These are phyloP conservation scores for Bacterosira constricta DNA, from an alignment of 108 stramenopile genomes.

Conservation along the genomic window DNA sequence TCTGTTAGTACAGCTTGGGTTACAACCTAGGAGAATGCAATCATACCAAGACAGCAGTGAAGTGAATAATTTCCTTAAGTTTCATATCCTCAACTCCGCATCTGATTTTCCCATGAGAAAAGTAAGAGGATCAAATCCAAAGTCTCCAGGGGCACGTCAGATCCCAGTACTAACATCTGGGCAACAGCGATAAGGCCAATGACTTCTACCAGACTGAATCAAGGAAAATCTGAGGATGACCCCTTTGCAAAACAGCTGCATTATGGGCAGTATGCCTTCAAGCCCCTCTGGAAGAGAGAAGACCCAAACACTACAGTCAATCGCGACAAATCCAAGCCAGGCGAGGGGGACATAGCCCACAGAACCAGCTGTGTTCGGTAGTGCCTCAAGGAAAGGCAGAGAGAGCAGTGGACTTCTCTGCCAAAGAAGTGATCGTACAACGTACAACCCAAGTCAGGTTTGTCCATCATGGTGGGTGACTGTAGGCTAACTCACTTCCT, in stretches of 20 bases:
- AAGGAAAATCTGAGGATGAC: slow-evolving; percentile 85
- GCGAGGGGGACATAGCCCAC: slow-evolving; percentile 92
- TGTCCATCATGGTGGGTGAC: too few species aligned
- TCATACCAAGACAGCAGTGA: slow-evolving; percentile 92
- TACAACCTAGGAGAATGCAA: slow-evolving; percentile 89
- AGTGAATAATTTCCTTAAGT: slow-evolving; percentile 87
- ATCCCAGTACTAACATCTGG: slow-evolving; percentile 92
- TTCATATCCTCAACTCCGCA: slow-evolving; percentile 79
- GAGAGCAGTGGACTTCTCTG: slow-evolving; percentile 70
- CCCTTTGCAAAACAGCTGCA: slow-evolving; percentile 79
- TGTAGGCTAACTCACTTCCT: too few species aligned
- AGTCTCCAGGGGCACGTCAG: slow-evolving; percentile 92
- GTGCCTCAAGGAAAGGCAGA: slow-evolving; percentile 93
- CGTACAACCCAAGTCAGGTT: too few species aligned
- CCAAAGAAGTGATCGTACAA: slow-evolving; percentile 31
- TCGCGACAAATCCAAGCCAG: slow-evolving; percentile 86
- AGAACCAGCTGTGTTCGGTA: slow-evolving; percentile 89
- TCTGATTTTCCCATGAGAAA: too few species aligned
- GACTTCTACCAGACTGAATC: slow-evolving; percentile 76
- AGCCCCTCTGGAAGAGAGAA: slow-evolving; percentile 78
- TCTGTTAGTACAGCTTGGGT: slow-evolving; percentile 93
- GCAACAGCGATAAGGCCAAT: slow-evolving; percentile 69
- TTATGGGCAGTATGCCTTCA: slow-evolving; percentile 82
- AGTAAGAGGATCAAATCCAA: slow-evolving; percentile 85
- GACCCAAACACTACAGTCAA: slow-evolving; percentile 79